Evolutionary conservation across 176 grass and related monocot species (phyloP), one percentile per base, ranked within the genome.

Genomic region (Phyllostachys edulis): DNA sequence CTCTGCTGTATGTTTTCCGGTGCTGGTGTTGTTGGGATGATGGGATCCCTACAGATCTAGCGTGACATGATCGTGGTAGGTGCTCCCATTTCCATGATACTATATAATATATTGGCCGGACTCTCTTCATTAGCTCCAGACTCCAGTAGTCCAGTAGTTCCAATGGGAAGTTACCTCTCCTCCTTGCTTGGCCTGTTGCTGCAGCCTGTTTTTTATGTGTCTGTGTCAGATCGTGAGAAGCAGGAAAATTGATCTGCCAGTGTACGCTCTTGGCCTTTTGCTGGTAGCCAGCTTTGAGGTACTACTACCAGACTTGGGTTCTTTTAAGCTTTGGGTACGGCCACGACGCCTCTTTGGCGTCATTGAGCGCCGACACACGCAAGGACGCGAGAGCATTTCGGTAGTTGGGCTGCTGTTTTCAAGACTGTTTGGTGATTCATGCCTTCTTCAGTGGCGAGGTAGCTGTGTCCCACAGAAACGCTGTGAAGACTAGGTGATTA

Each of bases 251-350:
- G 56, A 39, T 78, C 66, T 24, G 57, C 0, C 41, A 73, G 15
- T 50, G 81, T 67, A 57, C 77, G n/a, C 27, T 51, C 5, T 24
- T 81, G 78, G 78, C 83, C 78, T 20, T 71, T 84, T 27, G 41
- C 81, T 17, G 67, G 46, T 34, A 36, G 80, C 80, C 85, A 55
- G 84, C 57, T 50, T 59, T 41, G 63, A 71, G 47, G 37, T 32
- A 37, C 46, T 32, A 32, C 37, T 14, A 24, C 76, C 13, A 23
- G 51, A 4, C 11, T 56, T 54, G 27, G 16, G 5, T 18, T 65
- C 18, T 67, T 13, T 13, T 11, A 39, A 39, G 18, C 63, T 67
- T 27, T 80, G 5, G 27, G 27, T 67, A 36, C 41, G 29, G 5
- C 44, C 51, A 59, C 9, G 56, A 26, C 26, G 61, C 2, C 27